Evolutionary conservation across 2,329 filamentous ascomycete genomes (phyloP), one percentile per base, ranked within the genome.

Genomic region (Penicillium concentricum): DNA sequence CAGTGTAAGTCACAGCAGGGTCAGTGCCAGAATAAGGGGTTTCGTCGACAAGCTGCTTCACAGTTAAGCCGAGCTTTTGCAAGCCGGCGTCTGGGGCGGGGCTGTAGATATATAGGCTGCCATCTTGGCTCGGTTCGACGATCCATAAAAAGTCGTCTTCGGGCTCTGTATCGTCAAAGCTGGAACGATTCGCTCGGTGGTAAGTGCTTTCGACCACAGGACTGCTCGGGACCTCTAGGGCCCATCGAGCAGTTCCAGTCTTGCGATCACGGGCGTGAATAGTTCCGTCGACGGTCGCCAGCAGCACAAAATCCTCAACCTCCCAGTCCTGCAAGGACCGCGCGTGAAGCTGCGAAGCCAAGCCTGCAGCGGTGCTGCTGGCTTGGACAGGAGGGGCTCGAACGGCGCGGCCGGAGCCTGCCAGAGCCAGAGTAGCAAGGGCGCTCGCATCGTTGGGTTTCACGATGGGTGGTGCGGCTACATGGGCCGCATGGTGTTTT

Each of bases 271-370:
- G 87, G 74, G 93, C 92, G 79, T 96, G 90, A 70, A 97, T 86
- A 74, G 91, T 90, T 83, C 94, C 94, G 83, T 97, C 92, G 86
- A 97, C 90, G 85, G 94, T 97, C 90, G 94, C 93, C 89, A 99
- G 83, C 82, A 99, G 91, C 81, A 97, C 90, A 85, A 97, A 96
- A 83, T 97, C 92, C 90, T 97, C 93, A 80, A 97, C 92, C 89
- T 97, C 91, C 93, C 93, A 97, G 81, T 97, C 93, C 85, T 92
- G 89, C 85, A 97, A 83, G 83, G 89, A 95, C 87, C 93, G 92
- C 92, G 92, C 93, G 89, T 84, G 83, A 75, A 90, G 88, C 88
- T 88, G 89, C 89, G 90, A 87, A 81, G 88, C 84, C 77, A 89
- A 82, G 69, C 86, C 87, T 75, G 83, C 82, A 75, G 82, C 80